Base-by-base conservation (phyloP, 305 asterid genomes). In the Striga hermonthica region DNA sequence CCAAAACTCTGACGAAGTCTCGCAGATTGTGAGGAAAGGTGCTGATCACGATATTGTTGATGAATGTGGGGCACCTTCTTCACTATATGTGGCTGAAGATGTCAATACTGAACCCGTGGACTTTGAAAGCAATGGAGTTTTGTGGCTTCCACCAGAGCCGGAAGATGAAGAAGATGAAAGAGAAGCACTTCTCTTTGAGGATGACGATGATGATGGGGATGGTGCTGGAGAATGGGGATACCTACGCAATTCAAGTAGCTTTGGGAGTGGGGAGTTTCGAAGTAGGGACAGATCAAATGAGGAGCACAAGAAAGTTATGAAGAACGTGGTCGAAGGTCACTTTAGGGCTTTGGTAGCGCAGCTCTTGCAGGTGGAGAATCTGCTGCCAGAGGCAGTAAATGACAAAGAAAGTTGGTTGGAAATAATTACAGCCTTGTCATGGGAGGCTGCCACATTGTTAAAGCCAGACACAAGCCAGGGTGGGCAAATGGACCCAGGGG, bases 121-220 rank as follows among this genome's bases (percentile, higher is more conserved):
- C 80, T 93, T 90, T 71, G 99, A 93, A 79, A 84, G 79, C 80
- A 86, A 83, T 69, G 99, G 96, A 73, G 80, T 83, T 69, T 86
- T 93, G 43, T 93, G 99, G 99, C 88, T 90, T 66, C 99, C 96
- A 34, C 97, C 97, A 64, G 99, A 90, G 69, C 97, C 99, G 22
- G 99, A 90, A 83, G 93, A 90, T 44, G 92, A 81, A 76, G 96
- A 88, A 74, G 97, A 90, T 77, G 99, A 90, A 79, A 80, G 75
- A 73, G 99, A 90, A 60, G 78, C 80, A 28, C 79, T 83, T 75
- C 59, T 77, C 53, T 80, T 78, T 55, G 95, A 85, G 52, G 87
- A 88, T 16, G 95, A 84, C 40, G 95, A 82, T 16, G 96, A 83
- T 16, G 95, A 86, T 55, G 95, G 82, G 62, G 91, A 77, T 74